These are phyloP conservation scores for Schrenkiella parvula DNA, from an alignment of 345 rosid species.

Conservation along the genomic window DNA sequence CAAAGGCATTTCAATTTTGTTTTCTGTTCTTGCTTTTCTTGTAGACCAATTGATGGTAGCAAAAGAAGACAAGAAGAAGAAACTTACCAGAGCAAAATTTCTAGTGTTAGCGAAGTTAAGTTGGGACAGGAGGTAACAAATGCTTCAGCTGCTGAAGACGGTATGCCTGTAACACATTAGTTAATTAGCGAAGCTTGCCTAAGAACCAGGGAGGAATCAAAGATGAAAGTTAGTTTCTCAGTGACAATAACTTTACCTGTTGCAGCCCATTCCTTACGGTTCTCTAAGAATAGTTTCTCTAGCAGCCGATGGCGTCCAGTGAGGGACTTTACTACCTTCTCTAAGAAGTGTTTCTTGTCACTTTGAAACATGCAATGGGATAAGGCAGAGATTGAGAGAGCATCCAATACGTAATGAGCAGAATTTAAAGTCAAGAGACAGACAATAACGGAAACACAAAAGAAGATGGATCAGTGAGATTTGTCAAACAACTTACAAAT, in stretches of 20 bases:
- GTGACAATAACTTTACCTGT: slow-evolving; percentile 40
- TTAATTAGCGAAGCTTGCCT: slow-evolving; percentile 21
- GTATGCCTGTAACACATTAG: slow-evolving; percentile 24
- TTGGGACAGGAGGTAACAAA: slow-evolving; percentile 66
- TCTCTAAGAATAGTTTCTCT: slow-evolving; percentile 68
- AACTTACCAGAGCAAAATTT: slow-evolving; percentile 27
- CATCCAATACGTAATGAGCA: background rate
- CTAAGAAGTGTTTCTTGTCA: slow-evolving; percentile 41
- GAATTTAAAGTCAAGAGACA: no score
- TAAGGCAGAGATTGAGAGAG: background rate
- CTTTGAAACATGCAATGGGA: background rate
- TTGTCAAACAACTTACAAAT: slow-evolving; percentile 53
- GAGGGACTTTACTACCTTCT: slow-evolving; percentile 57
- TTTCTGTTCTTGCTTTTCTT: no score
- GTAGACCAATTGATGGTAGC: background rate
- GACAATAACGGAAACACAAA: no score
- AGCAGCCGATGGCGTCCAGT: slow-evolving; percentile 46
- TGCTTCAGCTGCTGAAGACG: background rate
- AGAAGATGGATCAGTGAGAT: no score
- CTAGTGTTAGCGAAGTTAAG: slow-evolving; percentile 66
- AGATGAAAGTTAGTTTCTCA: slow-evolving; percentile 5
- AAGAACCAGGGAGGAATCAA: background rate
- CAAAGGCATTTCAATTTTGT: no score
- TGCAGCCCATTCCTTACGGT: slow-evolving; percentile 27
- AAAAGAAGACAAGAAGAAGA: background rate